A percentile compares a stretch with the other conserved stretches of the same genome.
These are phyloP conservation scores for Trichoderma semiorbis DNA, from an alignment of 2,329 filamentous ascomycete species.

Conservation along the genomic window DNA sequence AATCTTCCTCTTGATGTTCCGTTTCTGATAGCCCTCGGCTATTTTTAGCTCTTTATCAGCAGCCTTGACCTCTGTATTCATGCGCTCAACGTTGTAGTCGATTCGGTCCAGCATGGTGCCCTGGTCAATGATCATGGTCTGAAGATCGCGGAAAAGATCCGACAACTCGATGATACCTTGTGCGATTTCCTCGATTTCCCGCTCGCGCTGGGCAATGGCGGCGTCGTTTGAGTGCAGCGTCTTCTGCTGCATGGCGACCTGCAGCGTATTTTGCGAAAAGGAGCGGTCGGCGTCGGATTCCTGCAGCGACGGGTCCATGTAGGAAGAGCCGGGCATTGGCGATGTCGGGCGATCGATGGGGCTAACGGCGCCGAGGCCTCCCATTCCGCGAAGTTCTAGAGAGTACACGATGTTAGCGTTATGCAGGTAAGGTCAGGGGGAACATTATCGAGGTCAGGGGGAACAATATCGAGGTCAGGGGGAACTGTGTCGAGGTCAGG, in stretches of 20 bases:
- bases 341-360: slow-evolving; percentile 50
- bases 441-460: neutral
- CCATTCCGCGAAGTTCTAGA: slow-evolving; percentile 70
- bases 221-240: slow-evolving; percentile 73
- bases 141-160: slow-evolving; percentile 93
- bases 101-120: slow-evolving; percentile 90
- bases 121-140: slow-evolving; percentile 92
- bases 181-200: slow-evolving; percentile 96
- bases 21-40: slow-evolving; percentile 83
- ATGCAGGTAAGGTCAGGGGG: neutral
- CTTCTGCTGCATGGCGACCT: slow-evolving; percentile 68
- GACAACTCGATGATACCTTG: slow-evolving; percentile 96
- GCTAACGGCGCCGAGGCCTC: slow-evolving; percentile 53
- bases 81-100: slow-evolving; percentile 96
- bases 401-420: slow-evolving; percentile 5
- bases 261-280: slow-evolving; percentile 84
- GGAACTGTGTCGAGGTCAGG: neutral
- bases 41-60: slow-evolving; percentile 90
- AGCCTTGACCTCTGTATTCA: slow-evolving; percentile 88
- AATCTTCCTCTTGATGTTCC: slow-evolving; percentile 85
- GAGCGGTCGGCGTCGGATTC: slow-evolving; percentile 93
- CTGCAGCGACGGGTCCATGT: slow-evolving; percentile 80
- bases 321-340: slow-evolving; percentile 50
- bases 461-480: too few relatives aligned
- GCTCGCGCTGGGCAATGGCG: slow-evolving; percentile 84